Conservation (phyloP, 1,139 yeast species). For the Pichia kudriavzevii region DNA sequence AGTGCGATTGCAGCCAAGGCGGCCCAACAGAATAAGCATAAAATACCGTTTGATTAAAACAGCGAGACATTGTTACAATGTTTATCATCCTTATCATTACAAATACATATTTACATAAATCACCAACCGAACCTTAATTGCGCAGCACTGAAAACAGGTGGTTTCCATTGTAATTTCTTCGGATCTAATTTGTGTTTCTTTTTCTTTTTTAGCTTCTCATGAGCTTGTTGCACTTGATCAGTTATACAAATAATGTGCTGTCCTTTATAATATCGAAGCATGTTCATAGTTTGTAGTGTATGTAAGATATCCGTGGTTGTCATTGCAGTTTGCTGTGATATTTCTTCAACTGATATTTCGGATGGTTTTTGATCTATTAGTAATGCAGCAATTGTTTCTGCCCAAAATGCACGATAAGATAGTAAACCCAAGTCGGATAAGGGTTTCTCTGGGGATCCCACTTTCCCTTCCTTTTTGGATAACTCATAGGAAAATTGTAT, state of each 20-base stretch:
- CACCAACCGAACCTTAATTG: conserved; percentile 95
- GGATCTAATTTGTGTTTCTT: conserved; percentile 77
- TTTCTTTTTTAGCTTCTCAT: conserved; percentile 65
- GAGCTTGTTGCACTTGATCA: conserved; percentile 70
- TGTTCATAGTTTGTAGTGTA: conserved; percentile 83
- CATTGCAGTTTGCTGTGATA: conserved; percentile 82
- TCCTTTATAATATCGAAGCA: conserved; percentile 87
- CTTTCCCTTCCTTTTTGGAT: conserved; percentile 78
- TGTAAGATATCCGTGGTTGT: conserved; percentile 93
- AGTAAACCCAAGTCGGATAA: conserved; percentile 87
- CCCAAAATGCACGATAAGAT: conserved; percentile 94
- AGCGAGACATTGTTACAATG: not conserved
- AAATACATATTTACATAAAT: conserved; percentile 8
- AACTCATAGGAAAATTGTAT: conserved; percentile 91
- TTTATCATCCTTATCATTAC: not conserved
- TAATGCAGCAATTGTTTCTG: conserved; percentile 74
- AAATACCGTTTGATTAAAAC: conserved; percentile 68
- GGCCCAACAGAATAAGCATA: conserved; percentile 35
- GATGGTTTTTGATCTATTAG: conserved; percentile 54
- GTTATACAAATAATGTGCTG: conserved; percentile 91
- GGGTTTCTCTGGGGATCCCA: conserved; percentile 97
- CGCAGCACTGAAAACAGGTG: conserved; percentile 94
- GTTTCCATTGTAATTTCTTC: conserved; percentile 73
- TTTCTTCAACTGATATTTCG: conserved; percentile 89
- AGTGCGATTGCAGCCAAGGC: conserved; percentile 89